phyloP scores from a whole-genome alignment of 1,284 basidiomycete genomes.

The Austroboletus rostrupii region DNA sequence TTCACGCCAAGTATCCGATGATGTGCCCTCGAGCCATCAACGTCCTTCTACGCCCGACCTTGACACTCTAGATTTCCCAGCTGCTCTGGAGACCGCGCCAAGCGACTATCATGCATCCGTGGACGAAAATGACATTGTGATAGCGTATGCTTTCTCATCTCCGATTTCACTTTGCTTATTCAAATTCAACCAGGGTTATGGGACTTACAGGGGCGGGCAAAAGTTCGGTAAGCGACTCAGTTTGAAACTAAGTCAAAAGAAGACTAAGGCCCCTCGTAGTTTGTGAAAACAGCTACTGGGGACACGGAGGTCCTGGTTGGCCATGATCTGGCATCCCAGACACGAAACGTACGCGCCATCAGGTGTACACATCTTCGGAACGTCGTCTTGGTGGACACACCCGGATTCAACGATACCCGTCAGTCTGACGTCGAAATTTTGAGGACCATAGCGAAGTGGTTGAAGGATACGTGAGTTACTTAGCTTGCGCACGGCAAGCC shows the following conservation, averaged over 20 bases:
- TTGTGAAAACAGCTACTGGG: slow-evolving; percentile 17
- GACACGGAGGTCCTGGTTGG: not conserved
- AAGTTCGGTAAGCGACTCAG: slow-evolving; percentile 28
- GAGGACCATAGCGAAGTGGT: slow-evolving; percentile 11
- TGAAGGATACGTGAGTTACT: too few relatives aligned
- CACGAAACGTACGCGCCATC: slow-evolving; percentile 10
- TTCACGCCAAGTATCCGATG: too few relatives aligned
- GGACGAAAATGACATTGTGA: slow-evolving; percentile 9
- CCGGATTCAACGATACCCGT: slow-evolving; percentile 22
- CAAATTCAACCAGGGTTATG: slow-evolving; percentile 32
- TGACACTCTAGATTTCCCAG: too few relatives aligned
- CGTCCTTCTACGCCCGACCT: too few relatives aligned
- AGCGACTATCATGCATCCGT: not conserved
- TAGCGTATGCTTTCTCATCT: slow-evolving; percentile 13
- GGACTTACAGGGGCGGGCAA: slow-evolving; percentile 40
- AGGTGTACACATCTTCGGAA: slow-evolving; percentile 12
- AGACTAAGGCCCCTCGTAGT: slow-evolving; percentile 10
- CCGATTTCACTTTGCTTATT: not conserved
- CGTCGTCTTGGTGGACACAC: slow-evolving; percentile 25
- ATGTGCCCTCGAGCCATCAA: too few relatives aligned
- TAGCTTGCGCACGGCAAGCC: too few relatives aligned
- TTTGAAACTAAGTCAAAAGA: not conserved
- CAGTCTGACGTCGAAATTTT: slow-evolving; percentile 16
- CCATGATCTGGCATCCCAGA: slow-evolving; percentile 5
- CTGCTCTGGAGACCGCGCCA: not conserved